phyloP scores from a whole-genome alignment of 2,329 filamentous ascomycete genomes.

The Venturia effusa region DNA sequence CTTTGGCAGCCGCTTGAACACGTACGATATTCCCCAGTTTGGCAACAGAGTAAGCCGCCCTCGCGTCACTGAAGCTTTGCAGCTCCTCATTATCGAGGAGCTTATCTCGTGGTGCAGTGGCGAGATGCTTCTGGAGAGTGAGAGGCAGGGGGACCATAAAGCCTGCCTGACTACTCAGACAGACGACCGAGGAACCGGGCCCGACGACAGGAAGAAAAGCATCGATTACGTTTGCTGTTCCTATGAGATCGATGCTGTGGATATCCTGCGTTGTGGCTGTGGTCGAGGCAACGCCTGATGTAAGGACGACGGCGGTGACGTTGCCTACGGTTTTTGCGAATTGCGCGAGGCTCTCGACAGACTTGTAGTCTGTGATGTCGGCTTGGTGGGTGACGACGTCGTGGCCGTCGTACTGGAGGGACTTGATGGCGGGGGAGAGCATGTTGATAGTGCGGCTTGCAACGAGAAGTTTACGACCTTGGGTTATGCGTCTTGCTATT shows the following conservation, averaged over 20 bases:
- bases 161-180: background rate
- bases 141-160: background rate
- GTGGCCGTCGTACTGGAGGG: background rate
- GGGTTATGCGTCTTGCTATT: background rate
- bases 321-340: background rate
- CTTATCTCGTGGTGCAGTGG: background rate
- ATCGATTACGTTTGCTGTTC: background rate
- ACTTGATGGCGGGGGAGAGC: background rate
- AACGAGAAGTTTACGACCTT: background rate
- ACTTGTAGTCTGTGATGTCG: background rate
- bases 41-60: background rate
- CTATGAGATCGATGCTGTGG: background rate
- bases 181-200: background rate
- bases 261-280: background rate
- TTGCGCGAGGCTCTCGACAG: background rate
- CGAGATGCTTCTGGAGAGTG: background rate
- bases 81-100: background rate
- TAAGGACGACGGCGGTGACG: background rate
- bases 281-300: background rate
- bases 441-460: background rate
- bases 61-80: background rate
- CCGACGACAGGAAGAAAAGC: background rate
- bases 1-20: background rate
- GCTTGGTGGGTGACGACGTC: background rate
- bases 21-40: background rate